Base-by-base conservation (phyloP, 192 early-diverging fungal species). In the Coemansia guatemalensis region DNA sequence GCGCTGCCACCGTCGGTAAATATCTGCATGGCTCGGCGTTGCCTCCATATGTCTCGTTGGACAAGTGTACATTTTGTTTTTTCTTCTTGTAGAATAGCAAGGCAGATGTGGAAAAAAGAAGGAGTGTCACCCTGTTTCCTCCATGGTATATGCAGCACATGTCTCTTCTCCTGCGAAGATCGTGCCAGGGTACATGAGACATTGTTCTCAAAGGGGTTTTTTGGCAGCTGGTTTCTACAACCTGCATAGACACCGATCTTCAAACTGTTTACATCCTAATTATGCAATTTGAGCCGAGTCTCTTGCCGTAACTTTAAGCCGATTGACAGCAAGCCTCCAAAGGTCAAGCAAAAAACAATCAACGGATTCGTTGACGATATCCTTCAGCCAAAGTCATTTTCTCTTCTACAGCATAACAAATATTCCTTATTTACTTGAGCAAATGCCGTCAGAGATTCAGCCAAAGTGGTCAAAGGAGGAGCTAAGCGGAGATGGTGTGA, bases 401-500 rank as follows among this genome's bases (percentile, higher is more conserved):
- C 25, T 25, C 22, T 27, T 51, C n/a, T 41, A 30, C 44, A 41
- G 35, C 14, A 41, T 32, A 22, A 62, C 12, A 27, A 30, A 47
- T 47, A 33, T 48, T 18, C 58, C 52, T 59, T 58, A 11, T 32
- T 32, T 35, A 39, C 8, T 27, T 25, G 8, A 12, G 1, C 58
- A 53, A 64, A 74, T 74, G 67, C 9, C 35, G 35, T 52, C 52
- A 12, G 56, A 68, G 60, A 56, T 78, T 57, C 60, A 61, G 12
- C 59, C 60, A 17, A 74, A 65, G 53, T 92, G 90, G 90, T 88
- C 86, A 20, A 69, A 47, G 51, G 88, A 80, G 54, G 81, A 92
- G 67, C 69, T 90, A 25, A 73, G 65, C 32, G 75, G 83, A 21
- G 88, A 91, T 64, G 66, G 63, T 35, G 87, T 92, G 47, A 84